Evolutionary conservation across 1,284 basidiomycete species (phyloP).

Genomic region (Schizophyllum amplum): DNA sequence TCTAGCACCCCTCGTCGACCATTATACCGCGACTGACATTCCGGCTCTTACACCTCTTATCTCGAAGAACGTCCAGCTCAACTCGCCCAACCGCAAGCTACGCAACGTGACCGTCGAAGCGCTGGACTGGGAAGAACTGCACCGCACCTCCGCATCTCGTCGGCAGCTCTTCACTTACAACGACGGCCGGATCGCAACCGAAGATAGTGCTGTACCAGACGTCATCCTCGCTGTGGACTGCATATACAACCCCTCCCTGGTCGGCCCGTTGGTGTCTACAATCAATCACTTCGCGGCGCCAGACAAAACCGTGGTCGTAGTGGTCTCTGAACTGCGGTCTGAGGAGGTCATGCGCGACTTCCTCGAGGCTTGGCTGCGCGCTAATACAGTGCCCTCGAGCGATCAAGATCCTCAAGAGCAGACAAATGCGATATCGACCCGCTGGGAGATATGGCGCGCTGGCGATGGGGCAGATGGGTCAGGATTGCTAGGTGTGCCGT

Average conservation of each 20-base stretch:
- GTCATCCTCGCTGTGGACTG: slow-evolving; percentile 77
- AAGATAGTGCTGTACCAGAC: slow-evolving; percentile 34
- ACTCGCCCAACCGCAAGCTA: slow-evolving; percentile 22
- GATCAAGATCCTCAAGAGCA: no score
- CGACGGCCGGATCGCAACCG: no score
- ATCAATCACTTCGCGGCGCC: slow-evolving; percentile 48
- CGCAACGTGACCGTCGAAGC: slow-evolving; percentile 41
- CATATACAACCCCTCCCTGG: slow-evolving; percentile 78
- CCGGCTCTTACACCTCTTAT: slow-evolving; percentile 65
- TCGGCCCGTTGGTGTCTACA: slow-evolving; percentile 64
- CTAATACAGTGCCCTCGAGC: no score
- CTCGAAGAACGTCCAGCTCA: slow-evolving; percentile 60
- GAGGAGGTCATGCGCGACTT: slow-evolving; percentile 76
- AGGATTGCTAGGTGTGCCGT: slow-evolving; percentile 26
- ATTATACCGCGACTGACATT: slow-evolving; percentile 72
- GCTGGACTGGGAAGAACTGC: slow-evolving; percentile 64
- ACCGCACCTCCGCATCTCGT: slow-evolving; percentile 21
- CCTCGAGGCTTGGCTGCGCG: slow-evolving; percentile 53
- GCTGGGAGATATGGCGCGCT: slow-evolving; percentile 29
- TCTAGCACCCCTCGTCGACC: slow-evolving; percentile 52
- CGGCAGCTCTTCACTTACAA: slow-evolving; percentile 24
- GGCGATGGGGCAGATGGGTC: slow-evolving; percentile 15
- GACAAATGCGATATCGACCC: no score
- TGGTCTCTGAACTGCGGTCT: slow-evolving; percentile 74
- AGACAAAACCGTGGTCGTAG: slow-evolving; percentile 51